A percentile compares a stretch with the other conserved stretches of the same genome.
These are phyloP conservation scores for Pseudonectria buxi DNA, from an alignment of 2,329 filamentous ascomycete species.

Conservation along the genomic window DNA sequence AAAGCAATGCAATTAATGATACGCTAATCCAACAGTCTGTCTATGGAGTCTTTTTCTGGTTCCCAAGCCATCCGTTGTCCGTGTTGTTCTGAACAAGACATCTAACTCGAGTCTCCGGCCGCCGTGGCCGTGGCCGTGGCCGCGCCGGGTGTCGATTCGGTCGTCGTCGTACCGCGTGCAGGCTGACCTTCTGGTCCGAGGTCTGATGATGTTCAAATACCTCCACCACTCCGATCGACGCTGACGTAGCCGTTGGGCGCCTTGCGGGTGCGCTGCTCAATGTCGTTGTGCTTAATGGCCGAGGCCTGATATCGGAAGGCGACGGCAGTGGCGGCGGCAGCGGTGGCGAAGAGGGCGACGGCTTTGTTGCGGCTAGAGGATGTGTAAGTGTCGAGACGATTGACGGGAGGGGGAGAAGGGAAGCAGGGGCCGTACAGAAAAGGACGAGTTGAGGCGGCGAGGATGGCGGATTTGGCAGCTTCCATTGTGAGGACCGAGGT, in stretches of 20 bases:
- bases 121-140: no score
- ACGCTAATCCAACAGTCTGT: no score
- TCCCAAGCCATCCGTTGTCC: no score
- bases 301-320: constrained; percentile 30
- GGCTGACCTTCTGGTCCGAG: no score
- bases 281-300: constrained; percentile 35
- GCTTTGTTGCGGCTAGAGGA: constrained; percentile 31
- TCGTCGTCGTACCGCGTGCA: no score
- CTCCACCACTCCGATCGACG: constrained; percentile 46
- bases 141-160: background rate
- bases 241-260: constrained; percentile 39
- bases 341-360: constrained; percentile 28
- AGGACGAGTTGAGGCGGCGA: constrained; percentile 11
- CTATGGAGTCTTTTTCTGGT: no score
- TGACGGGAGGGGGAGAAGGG: background rate
- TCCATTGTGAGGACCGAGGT: constrained; percentile 7
- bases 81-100: no score
- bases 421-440: constrained; percentile 13
- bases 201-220: constrained; percentile 24
- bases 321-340: constrained; percentile 21
- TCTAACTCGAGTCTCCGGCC: no score
- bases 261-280: constrained; percentile 31
- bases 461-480: constrained; percentile 7
- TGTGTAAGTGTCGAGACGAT: background rate
- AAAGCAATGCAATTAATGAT: background rate